phyloP scores from a whole-genome alignment of 352 stramenopile genomes.

The Phytophthora megakarya region DNA sequence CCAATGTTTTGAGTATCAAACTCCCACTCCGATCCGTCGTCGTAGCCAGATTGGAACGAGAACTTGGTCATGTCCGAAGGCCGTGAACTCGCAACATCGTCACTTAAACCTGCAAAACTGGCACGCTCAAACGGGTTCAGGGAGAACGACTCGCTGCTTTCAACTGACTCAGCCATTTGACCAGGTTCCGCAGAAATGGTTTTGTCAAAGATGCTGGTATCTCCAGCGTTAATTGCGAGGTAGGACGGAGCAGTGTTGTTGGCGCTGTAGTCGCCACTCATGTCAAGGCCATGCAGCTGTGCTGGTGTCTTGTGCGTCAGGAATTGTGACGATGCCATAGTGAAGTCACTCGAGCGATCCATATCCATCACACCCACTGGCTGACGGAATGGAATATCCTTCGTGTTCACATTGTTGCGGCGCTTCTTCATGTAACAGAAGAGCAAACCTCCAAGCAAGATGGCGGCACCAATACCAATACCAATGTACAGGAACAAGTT shows the following conservation, averaged over 20 bases:
- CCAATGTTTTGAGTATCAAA: slow-evolving; percentile 56
- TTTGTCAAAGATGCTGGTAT: slow-evolving; percentile 38
- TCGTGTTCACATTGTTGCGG: slow-evolving; percentile 57
- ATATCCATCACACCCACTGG: slow-evolving; percentile 42
- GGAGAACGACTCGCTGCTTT: slow-evolving; percentile 66
- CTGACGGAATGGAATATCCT: slow-evolving; percentile 80
- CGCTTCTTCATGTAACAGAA: slow-evolving; percentile 79
- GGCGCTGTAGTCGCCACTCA: slow-evolving; percentile 44
- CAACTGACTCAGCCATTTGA: slow-evolving; percentile 18
- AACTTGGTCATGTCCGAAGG: slow-evolving; percentile 73
- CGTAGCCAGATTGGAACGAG: slow-evolving; percentile 77
- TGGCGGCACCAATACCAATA: slow-evolving; percentile 65
- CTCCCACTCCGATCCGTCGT: slow-evolving; percentile 75
- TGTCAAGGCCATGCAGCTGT: slow-evolving; percentile 35
- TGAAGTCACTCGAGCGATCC: slow-evolving; percentile 59
- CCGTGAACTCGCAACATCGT: slow-evolving; percentile 51
- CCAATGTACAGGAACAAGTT: slow-evolving; percentile 74
- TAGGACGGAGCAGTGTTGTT: slow-evolving; percentile 44
- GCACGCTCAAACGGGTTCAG: slow-evolving; percentile 70
- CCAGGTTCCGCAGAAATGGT: slow-evolving; percentile 31
- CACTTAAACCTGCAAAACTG: slow-evolving; percentile 71
- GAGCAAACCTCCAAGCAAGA: slow-evolving; percentile 65
- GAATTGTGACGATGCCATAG: slow-evolving; percentile 70
- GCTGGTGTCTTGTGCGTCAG: slow-evolving; percentile 63
- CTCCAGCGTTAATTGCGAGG: slow-evolving; percentile 34